phyloP scores from a whole-genome alignment of 1,284 basidiomycete species.

The Cryptococcus neoformans region DNA sequence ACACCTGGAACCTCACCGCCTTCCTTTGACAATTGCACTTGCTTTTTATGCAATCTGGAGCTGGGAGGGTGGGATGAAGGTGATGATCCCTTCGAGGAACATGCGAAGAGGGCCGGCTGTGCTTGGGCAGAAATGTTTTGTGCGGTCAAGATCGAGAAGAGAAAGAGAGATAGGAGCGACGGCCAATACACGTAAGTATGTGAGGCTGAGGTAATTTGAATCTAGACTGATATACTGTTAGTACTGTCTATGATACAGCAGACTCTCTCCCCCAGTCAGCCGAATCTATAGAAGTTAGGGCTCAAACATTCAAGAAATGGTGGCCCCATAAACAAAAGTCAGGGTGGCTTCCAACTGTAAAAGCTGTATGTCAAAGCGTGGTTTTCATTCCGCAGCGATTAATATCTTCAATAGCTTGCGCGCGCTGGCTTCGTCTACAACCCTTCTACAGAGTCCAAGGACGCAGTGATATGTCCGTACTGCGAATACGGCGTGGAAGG shows the following conservation, averaged over 20 bases:
- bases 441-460: slow-evolving; percentile 59
- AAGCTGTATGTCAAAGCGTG: slow-evolving; percentile 54
- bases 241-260: slow-evolving; percentile 58
- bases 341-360: slow-evolving; percentile 65
- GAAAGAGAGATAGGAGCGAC: slow-evolving; percentile 11
- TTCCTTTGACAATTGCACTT: slow-evolving; percentile 51
- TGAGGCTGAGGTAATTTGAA: not conserved
- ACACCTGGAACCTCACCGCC: slow-evolving; percentile 17
- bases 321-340: slow-evolving; percentile 69
- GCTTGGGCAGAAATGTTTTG: slow-evolving; percentile 75
- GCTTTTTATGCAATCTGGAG: slow-evolving; percentile 71
- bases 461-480: slow-evolving; percentile 72
- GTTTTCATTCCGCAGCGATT: not conserved
- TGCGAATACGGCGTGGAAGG: slow-evolving; percentile 69
- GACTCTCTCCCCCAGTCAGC: slow-evolving; percentile 63
- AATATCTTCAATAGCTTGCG: slow-evolving; percentile 61
- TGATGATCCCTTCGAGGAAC: slow-evolving; percentile 77
- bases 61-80: slow-evolving; percentile 72
- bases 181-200: slow-evolving; percentile 10
- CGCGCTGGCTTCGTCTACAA: slow-evolving; percentile 76
- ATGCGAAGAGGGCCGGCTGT: slow-evolving; percentile 62
- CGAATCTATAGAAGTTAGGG: slow-evolving; percentile 63
- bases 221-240: slow-evolving; percentile 29
- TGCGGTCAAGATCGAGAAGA: slow-evolving; percentile 52
- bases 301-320: slow-evolving; percentile 63